These are phyloP conservation scores for Podaxis sp. DNA, from an alignment of 768 basidiomycete genomes.

Conservation along the genomic window DNA sequence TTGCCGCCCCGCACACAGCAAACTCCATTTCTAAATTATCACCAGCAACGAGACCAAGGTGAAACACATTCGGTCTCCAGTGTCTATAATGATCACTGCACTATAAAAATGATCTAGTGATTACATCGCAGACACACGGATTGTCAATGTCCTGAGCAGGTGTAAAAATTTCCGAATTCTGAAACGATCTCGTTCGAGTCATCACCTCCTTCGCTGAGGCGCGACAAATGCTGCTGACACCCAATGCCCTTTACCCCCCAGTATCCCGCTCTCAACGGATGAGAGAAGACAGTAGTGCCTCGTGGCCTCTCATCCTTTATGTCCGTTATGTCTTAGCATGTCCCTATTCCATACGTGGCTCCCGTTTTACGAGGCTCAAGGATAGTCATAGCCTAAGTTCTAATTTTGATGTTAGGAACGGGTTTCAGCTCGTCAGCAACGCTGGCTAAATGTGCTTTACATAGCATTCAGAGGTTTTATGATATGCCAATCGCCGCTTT, in stretches of 20 bases:
- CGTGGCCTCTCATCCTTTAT: background rate
- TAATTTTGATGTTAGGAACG: background rate
- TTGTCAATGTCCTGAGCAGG: background rate
- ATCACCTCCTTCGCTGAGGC: background rate
- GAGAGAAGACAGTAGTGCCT: background rate
- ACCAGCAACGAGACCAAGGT: background rate
- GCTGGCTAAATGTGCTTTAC: background rate
- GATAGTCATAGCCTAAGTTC: background rate
- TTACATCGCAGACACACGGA: background rate
- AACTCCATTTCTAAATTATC: background rate
- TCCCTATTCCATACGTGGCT: background rate
- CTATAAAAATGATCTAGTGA: no score
- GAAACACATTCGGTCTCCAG: background rate
- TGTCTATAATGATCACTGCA: no score
- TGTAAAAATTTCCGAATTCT: no score
- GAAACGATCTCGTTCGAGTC: background rate
- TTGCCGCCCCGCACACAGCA: background rate
- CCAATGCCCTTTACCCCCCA: background rate
- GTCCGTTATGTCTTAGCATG: background rate
- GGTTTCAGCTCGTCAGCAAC: background rate
- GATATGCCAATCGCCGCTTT: background rate
- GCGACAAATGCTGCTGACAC: background rate
- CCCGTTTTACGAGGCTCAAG: background rate
- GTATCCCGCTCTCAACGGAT: conserved; percentile 3
- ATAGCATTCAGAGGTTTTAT: background rate